Evolutionary conservation across 2,329 filamentous ascomycete genomes (phyloP).

Genomic region (Stagonosporopsis vannaccii): DNA sequence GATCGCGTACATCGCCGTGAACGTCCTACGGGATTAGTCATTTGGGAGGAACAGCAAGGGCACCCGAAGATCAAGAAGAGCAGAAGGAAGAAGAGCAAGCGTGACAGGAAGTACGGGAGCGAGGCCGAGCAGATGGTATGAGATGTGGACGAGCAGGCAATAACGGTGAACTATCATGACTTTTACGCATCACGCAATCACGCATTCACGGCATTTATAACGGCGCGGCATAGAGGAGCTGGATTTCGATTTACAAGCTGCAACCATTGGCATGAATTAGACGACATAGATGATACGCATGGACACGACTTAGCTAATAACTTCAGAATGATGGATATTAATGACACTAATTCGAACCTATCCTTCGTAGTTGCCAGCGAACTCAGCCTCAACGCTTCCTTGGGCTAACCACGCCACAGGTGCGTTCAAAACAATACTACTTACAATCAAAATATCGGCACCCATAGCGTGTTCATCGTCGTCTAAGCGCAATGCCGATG

Average conservation of each 20-base stretch:
- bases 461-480: neutral
- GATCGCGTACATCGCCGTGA: slow-evolving; percentile 59
- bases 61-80: slow-evolving; percentile 1
- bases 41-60: slow-evolving; percentile 46
- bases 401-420: too few relatives aligned
- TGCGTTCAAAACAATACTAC: neutral
- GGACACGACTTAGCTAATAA: neutral
- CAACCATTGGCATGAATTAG: slow-evolving; percentile 2
- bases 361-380: neutral
- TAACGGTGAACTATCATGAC: neutral
- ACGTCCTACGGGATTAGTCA: slow-evolving; percentile 43
- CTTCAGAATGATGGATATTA: neutral
- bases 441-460: neutral
- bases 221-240: neutral
- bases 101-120: neutral
- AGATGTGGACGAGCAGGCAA: neutral
- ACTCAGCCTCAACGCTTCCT: neutral
- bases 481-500: neutral
- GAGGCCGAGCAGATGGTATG: slow-evolving; percentile 12
- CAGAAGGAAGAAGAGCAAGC: slow-evolving; percentile 6
- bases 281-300: neutral
- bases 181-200: slow-evolving; percentile 6
- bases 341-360: neutral
- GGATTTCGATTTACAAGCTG: neutral
- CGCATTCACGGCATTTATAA: slow-evolving; percentile 12